These are phyloP conservation scores for Colletotrichum spaethianum DNA, from an alignment of 2,329 filamentous ascomycete species.

Conservation along the genomic window DNA sequence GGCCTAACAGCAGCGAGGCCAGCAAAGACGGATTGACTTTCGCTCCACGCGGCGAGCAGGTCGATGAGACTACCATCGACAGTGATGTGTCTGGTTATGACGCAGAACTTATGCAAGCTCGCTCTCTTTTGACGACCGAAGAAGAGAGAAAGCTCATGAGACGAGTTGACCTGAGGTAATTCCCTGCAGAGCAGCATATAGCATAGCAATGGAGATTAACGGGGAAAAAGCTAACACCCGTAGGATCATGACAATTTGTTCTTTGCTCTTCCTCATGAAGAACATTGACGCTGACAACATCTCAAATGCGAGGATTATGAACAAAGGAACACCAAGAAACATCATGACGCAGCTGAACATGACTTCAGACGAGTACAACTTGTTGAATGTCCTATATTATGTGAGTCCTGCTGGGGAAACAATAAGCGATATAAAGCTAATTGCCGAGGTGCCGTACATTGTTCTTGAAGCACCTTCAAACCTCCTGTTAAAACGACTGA, in stretches of 20 bases:
- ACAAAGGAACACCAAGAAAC: constrained; percentile 55
- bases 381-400: constrained; percentile 57
- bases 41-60: constrained; percentile 43
- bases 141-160: constrained; percentile 46
- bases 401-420: constrained; percentile 43
- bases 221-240: too few species aligned
- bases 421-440: too few species aligned
- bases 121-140: constrained; percentile 44
- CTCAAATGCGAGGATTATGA: constrained; percentile 58
- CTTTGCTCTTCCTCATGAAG: constrained; percentile 58
- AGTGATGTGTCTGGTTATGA: constrained; percentile 50
- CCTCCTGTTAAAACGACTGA: constrained; percentile 55
- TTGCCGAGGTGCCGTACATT: constrained; percentile 54
- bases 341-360: constrained; percentile 58
- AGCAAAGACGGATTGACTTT: constrained; percentile 39
- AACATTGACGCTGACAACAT: constrained; percentile 57
- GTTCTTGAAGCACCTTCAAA: constrained; percentile 57
- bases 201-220: too few species aligned
- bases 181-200: neutral
- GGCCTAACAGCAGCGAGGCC: constrained; percentile 2
- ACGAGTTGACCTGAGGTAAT: constrained; percentile 44
- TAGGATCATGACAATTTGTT: constrained; percentile 48
- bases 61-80: constrained; percentile 37
- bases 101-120: constrained; percentile 52
- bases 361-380: constrained; percentile 57